phyloP scores from a whole-genome alignment of 2,329 filamentous ascomycete species.

The Parascedosporium putredinis region DNA sequence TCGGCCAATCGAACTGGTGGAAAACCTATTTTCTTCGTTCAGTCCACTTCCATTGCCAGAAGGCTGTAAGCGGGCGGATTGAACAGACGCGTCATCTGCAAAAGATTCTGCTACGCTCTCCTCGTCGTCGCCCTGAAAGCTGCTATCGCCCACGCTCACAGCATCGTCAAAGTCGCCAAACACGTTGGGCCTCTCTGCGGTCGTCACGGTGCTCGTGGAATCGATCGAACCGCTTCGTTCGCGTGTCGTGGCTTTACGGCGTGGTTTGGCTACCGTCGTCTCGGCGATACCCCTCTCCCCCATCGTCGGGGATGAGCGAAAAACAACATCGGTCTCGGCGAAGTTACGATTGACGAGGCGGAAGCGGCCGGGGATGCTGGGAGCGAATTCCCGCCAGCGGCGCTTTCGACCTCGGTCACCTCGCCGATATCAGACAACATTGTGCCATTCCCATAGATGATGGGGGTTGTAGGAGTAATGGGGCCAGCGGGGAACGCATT shows the following conservation, averaged over 20 bases:
- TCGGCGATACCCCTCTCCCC: constrained; percentile 18
- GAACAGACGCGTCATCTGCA: constrained; percentile 31
- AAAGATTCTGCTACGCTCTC: constrained; percentile 53
- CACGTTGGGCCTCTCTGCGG: constrained; percentile 33
- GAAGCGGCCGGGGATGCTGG: constrained; percentile 23
- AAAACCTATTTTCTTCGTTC: constrained; percentile 49
- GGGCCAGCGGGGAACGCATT: constrained; percentile 25
- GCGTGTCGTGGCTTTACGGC: constrained; percentile 30
- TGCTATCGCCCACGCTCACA: constrained; percentile 52
- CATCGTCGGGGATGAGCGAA: constrained; percentile 35
- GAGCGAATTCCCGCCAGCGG: constrained; percentile 30
- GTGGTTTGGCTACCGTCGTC: constrained; percentile 25
- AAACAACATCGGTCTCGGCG: constrained; percentile 23
- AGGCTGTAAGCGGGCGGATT: constrained; percentile 18
- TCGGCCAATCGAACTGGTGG: constrained; percentile 65
- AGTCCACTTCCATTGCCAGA: constrained; percentile 17
- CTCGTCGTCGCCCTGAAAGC: constrained; percentile 58
- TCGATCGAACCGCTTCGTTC: constrained; percentile 46
- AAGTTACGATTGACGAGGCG: constrained; percentile 16
- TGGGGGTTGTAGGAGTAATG: constrained; percentile 47
- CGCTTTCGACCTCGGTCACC: constrained; percentile 44
- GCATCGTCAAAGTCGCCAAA: constrained; percentile 54
- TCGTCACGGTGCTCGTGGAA: constrained; percentile 50
- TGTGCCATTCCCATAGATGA: constrained; percentile 59
- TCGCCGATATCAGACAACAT: constrained; percentile 58